Percentiles rank a stretch among this genome's conserved stretches.
Evolutionary conservation across 306 rosid species (phyloP).

Genomic region (Cyamopsis tetragonoloba): DNA sequence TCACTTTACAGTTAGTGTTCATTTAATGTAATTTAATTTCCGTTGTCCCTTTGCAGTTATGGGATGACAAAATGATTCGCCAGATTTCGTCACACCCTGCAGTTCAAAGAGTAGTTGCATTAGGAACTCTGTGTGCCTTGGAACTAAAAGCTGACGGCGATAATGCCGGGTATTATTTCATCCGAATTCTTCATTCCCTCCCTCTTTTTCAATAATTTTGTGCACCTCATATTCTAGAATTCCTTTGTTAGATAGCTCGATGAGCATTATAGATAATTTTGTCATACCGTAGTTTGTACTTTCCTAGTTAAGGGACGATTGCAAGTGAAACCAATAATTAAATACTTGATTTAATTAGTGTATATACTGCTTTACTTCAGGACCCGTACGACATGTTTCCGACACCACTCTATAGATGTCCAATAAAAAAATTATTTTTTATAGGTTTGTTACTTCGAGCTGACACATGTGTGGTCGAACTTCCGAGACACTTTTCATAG

Average conservation of each 20-base stretch:
- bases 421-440: not conserved
- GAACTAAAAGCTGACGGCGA: slow-evolving; percentile 78
- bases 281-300: not conserved
- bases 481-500: no score
- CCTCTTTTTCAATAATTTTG: slow-evolving; percentile 1
- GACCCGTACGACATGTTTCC: not conserved
- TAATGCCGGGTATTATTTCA: slow-evolving; percentile 63
- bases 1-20: not conserved
- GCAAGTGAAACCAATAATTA: not conserved
- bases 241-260: not conserved
- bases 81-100: slow-evolving; percentile 69
- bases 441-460: no score
- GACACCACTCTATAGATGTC: no score
- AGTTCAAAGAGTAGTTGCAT: slow-evolving; percentile 67
- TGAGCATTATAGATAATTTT: not conserved
- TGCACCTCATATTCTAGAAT: slow-evolving; percentile 12
- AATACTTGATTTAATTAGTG: not conserved
- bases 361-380: not conserved
- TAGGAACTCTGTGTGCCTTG: slow-evolving; percentile 88
- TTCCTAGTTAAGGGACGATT: not conserved
- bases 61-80: slow-evolving; percentile 69
- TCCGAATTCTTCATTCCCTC: slow-evolving; percentile 2
- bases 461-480: no score
- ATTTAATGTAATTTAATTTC: not conserved
- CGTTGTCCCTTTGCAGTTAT: slow-evolving; percentile 52